Conservation (phyloP, 345 rosid species). For the Populus tremula region DNA sequence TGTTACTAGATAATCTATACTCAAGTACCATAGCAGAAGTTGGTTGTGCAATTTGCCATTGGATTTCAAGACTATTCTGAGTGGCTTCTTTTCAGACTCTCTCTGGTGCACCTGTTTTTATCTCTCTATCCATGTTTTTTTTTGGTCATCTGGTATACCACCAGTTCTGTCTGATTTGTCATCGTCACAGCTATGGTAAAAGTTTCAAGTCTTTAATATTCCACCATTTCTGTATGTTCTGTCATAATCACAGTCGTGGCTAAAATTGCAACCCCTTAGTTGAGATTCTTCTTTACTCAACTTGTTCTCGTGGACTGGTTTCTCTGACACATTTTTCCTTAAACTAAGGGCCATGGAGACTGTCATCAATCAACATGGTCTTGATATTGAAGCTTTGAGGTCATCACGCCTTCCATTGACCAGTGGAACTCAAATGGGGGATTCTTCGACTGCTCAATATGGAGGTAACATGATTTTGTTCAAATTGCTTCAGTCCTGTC, state of each 20-base stretch:
- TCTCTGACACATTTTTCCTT: slow-evolving; percentile 21
- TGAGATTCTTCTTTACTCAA: neutral
- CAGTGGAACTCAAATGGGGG: slow-evolving; percentile 70
- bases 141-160: neutral
- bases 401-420: slow-evolving; percentile 66
- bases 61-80: neutral
- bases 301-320: slow-evolving; percentile 4
- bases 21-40: neutral
- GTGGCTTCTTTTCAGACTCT: neutral
- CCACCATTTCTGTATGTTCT: neutral
- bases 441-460: slow-evolving; percentile 55
- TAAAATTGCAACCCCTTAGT: neutral
- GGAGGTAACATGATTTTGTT: slow-evolving; percentile 48
- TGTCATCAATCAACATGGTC: slow-evolving; percentile 81
- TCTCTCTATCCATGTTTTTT: neutral
- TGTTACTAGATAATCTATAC: neutral
- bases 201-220: neutral
- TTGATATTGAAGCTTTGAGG: slow-evolving; percentile 87
- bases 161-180: neutral
- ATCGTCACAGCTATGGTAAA: neutral
- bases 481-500: neutral
- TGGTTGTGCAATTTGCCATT: neutral
- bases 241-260: neutral
- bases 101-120: neutral
- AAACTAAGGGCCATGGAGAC: slow-evolving; percentile 94